Evolutionary conservation across 2,329 filamentous ascomycete species (phyloP).

Genomic region (Colletotrichum eremochloae): DNA sequence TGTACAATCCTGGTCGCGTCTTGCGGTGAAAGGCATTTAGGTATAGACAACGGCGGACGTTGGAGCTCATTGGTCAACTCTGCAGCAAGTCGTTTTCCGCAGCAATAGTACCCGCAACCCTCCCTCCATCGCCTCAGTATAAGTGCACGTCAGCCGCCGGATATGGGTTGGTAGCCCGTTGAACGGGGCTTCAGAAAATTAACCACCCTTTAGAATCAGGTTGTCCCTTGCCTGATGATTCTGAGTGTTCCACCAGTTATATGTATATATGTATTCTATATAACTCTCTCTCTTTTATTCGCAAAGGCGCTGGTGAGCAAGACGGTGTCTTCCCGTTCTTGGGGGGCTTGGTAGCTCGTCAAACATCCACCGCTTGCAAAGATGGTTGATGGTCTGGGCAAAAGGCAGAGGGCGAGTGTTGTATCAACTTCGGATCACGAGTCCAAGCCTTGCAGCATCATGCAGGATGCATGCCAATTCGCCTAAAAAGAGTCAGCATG

Average conservation of each 20-base stretch:
- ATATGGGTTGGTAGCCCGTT: conserved; percentile 12
- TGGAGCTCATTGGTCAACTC: conserved; percentile 1
- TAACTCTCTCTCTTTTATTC: not conserved
- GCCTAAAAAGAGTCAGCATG: not conserved
- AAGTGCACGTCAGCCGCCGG: not conserved
- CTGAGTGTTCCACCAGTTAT: not conserved
- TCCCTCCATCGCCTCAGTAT: conserved; percentile 1
- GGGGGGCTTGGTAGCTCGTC: not conserved
- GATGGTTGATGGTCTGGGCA: not conserved
- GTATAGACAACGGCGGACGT: not conserved
- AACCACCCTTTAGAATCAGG: conserved; percentile 12
- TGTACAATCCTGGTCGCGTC: not conserved
- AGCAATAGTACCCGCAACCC: not conserved
- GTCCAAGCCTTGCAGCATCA: conserved; percentile 27
- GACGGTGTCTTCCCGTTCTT: conserved; percentile 20
- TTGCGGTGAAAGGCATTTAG: conserved; percentile 4
- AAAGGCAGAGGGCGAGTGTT: not conserved
- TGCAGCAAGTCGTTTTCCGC: not conserved
- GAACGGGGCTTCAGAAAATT: conserved; percentile 26
- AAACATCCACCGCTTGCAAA: conserved; percentile 4
- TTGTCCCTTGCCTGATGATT: conserved; percentile 15
- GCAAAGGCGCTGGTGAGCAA: conserved; percentile 20
- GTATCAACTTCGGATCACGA: not conserved
- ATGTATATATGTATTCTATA: too few species aligned
- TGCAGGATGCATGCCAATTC: not conserved